Evolutionary conservation across 768 basidiomycete genomes (phyloP).

Genomic region (Rubroboletus pulcherrimus): DNA sequence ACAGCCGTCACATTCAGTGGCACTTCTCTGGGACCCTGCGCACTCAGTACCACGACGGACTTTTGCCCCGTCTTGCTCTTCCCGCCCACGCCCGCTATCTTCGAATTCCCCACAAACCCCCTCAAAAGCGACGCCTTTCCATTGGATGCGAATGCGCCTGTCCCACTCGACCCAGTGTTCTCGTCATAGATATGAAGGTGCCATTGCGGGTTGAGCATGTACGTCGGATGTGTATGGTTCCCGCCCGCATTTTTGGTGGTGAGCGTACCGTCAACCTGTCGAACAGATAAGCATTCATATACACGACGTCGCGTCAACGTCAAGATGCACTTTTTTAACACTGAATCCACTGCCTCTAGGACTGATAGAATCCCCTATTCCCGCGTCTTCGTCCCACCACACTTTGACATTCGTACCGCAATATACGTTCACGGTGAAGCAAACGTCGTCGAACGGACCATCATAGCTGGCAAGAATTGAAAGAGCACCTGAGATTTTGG

Average conservation of each 20-base stretch:
- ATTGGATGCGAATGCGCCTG: background rate
- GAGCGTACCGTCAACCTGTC: slow-evolving; percentile 58
- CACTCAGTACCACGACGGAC: slow-evolving; percentile 40
- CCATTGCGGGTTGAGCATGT: slow-evolving; percentile 91
- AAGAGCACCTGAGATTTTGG: slow-evolving; percentile 37
- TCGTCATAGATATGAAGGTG: slow-evolving; percentile 53
- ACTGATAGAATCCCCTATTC: slow-evolving; percentile 4
- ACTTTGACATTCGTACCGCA: slow-evolving; percentile 30
- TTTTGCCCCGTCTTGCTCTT: slow-evolving; percentile 25
- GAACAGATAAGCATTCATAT: background rate
- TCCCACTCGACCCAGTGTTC: slow-evolving; percentile 4
- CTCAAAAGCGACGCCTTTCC: background rate
- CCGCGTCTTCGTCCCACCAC: slow-evolving; percentile 45
- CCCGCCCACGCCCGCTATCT: slow-evolving; percentile 3
- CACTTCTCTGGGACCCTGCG: slow-evolving; percentile 58
- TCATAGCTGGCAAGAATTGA: slow-evolving; percentile 68
- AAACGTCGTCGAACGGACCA: slow-evolving; percentile 54
- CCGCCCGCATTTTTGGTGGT: slow-evolving; percentile 78
- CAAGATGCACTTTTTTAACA: slow-evolving; percentile 16
- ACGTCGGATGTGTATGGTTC: slow-evolving; percentile 73
- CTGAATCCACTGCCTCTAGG: slow-evolving; percentile 5
- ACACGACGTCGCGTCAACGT: background rate
- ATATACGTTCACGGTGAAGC: slow-evolving; percentile 67
- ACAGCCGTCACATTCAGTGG: slow-evolving; percentile 71
- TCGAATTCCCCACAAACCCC: background rate